A percentile compares a stretch with the other conserved stretches of the same genome.
phyloP scores from a whole-genome alignment of 129 eudicot genomes.

The Deinandra increscens region DNA sequence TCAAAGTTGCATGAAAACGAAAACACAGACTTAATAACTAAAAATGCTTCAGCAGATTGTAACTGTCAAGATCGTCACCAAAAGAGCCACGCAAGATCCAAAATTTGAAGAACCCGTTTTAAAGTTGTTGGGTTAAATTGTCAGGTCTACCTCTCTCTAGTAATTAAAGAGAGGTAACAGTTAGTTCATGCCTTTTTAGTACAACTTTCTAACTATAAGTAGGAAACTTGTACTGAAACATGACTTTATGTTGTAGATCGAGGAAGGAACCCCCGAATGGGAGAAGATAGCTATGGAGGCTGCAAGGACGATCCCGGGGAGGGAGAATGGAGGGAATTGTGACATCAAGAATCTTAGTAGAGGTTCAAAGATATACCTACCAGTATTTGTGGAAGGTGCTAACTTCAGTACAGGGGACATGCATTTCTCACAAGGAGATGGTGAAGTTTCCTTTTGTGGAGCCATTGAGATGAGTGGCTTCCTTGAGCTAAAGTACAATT shows the following conservation, averaged over 20 bases:
- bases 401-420: constrained; percentile 97
- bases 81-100: too few species aligned
- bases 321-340: constrained; percentile 99
- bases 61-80: too few species aligned
- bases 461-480: constrained; percentile 99
- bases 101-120: too few species aligned
- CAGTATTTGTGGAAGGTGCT: constrained; percentile 97
- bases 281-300: constrained; percentile 86
- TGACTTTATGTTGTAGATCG: constrained; percentile 44
- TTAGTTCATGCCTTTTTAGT: too few species aligned
- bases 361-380: constrained; percentile 95
- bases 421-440: constrained; percentile 99
- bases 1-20: too few species aligned
- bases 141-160: too few species aligned
- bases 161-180: too few species aligned
- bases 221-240: neutral
- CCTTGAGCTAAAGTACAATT: constrained; percentile 83
- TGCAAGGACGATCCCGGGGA: constrained; percentile 95
- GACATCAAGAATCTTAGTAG: constrained; percentile 92
- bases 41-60: too few species aligned
- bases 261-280: constrained; percentile 71
- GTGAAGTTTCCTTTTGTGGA: constrained; percentile 96
- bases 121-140: too few species aligned
- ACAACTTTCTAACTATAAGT: neutral
- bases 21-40: too few species aligned